phyloP scores from a whole-genome alignment of 768 basidiomycete species.

The Lentinula edodes region DNA sequence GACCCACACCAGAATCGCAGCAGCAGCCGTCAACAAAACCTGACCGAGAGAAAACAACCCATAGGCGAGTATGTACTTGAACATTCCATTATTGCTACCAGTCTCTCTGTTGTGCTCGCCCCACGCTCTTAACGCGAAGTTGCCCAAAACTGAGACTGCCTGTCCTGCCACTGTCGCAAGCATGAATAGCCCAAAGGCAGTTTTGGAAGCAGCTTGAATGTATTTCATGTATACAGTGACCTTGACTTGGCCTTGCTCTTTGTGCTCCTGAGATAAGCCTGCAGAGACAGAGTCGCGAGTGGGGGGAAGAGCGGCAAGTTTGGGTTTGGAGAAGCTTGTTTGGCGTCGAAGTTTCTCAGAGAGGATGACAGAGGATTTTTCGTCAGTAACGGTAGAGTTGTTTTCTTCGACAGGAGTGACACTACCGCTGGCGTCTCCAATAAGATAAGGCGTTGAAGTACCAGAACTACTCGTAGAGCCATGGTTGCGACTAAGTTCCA shows the following conservation, averaged over 20 bases:
- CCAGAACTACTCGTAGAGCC: constrained; percentile 43
- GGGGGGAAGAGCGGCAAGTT: constrained; percentile 35
- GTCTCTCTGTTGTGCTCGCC: constrained; percentile 66
- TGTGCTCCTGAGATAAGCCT: constrained; percentile 63
- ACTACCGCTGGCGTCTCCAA: constrained; percentile 22
- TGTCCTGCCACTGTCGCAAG: constrained; percentile 53
- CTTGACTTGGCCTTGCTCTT: constrained; percentile 80
- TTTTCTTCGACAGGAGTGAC: constrained; percentile 26
- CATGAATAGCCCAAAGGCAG: constrained; percentile 64
- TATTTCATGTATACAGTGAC: constrained; percentile 70
- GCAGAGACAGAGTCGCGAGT: constrained; percentile 32
- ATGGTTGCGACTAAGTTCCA: constrained; percentile 35
- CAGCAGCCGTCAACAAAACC: constrained; percentile 45
- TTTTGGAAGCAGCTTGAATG: constrained; percentile 70
- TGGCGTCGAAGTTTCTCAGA: constrained; percentile 54
- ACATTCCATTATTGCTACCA: constrained; percentile 54
- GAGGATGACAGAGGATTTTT: constrained; percentile 24
- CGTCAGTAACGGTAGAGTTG: constrained; percentile 14
- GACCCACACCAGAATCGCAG: constrained; percentile 69
- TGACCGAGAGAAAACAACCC: constrained; percentile 61
- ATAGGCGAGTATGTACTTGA: constrained; percentile 57
- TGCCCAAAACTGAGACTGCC: constrained; percentile 51
- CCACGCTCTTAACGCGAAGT: constrained; percentile 73
- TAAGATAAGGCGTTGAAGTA: constrained; percentile 43
- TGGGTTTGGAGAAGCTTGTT: constrained; percentile 54